Percentiles rank a stretch among this genome's conserved stretches.
These are phyloP conservation scores for Opeltia flavorubescens DNA, from an alignment of 495 filamentous ascomycete species.

Conservation along the genomic window DNA sequence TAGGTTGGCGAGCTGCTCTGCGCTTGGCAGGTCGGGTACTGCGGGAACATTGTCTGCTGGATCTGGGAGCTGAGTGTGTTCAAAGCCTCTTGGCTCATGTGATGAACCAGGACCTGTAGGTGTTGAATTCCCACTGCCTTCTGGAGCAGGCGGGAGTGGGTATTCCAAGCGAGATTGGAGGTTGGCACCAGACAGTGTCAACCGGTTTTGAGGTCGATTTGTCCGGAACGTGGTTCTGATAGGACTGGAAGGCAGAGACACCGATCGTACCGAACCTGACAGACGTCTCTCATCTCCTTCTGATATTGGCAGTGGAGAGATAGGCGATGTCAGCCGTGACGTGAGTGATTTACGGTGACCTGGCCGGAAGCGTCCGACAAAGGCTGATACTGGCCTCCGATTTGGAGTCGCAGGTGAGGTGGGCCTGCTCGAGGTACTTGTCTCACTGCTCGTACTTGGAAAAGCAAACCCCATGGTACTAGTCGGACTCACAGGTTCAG, in stretches of 20 bases:
- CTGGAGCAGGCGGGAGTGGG: slow-evolving; percentile 12
- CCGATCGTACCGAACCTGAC: slow-evolving; percentile 3
- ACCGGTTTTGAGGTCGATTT: not conserved
- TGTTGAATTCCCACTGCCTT: slow-evolving; percentile 2
- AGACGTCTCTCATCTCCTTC: not conserved
- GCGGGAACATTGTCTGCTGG: not conserved
- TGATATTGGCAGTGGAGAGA: not conserved
- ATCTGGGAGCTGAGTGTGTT: not conserved
- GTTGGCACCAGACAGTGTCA: slow-evolving; percentile 15
- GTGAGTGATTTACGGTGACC: slow-evolving; percentile 7
- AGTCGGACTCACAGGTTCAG: slow-evolving; percentile 8
- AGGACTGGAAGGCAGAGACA: slow-evolving; percentile 15
- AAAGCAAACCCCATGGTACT: slow-evolving; percentile 6
- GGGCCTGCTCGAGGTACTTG: not conserved
- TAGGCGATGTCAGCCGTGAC: not conserved
- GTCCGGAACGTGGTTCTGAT: slow-evolving; percentile 7
- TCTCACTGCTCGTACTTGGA: slow-evolving; percentile 4
- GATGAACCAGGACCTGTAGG: slow-evolving; percentile 1
- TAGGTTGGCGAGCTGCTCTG: slow-evolving; percentile 17
- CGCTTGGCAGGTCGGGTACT: slow-evolving; percentile 8
- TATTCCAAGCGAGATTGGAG: slow-evolving; percentile 15
- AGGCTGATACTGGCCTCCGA: slow-evolving; percentile 13
- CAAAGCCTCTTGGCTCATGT: not conserved
- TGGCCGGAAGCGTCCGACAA: slow-evolving; percentile 8
- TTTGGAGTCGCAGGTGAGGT: slow-evolving; percentile 3